A percentile compares a stretch with the other conserved stretches of the same genome.
Evolutionary conservation across 805 yeast genomes (phyloP).

Genomic region (Phaffomyces antillensis): DNA sequence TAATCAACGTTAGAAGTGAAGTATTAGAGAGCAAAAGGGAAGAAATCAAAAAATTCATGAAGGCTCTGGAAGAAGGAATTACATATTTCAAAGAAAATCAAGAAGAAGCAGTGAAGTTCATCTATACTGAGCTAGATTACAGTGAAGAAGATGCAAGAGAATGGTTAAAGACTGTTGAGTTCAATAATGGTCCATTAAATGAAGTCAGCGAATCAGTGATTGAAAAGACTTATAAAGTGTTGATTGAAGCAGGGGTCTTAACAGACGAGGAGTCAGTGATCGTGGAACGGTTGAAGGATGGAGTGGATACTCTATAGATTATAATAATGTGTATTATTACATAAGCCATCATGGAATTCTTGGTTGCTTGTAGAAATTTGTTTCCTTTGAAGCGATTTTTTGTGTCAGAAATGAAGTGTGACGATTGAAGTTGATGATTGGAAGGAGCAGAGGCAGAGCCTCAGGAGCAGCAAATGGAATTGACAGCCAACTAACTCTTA

Average conservation of each 20-base stretch:
- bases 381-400: neutral
- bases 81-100: slow-evolving; percentile 50
- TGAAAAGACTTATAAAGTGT: slow-evolving; percentile 49
- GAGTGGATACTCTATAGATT: neutral
- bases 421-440: neutral
- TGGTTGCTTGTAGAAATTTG: too few species aligned
- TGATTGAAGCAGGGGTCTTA: slow-evolving; percentile 57
- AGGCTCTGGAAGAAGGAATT: slow-evolving; percentile 61
- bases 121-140: slow-evolving; percentile 66
- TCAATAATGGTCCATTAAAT: slow-evolving; percentile 36
- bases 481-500: too few species aligned
- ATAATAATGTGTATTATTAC: neutral
- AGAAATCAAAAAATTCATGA: slow-evolving; percentile 34
- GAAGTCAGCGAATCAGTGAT: slow-evolving; percentile 39
- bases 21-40: slow-evolving; percentile 26
- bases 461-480: neutral
- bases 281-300: slow-evolving; percentile 14
- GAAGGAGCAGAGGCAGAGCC: neutral
- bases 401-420: neutral
- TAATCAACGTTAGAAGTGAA: slow-evolving; percentile 48
- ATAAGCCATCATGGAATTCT: too few species aligned
- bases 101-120: slow-evolving; percentile 61
- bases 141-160: slow-evolving; percentile 66
- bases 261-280: slow-evolving; percentile 30
- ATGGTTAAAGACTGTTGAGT: slow-evolving; percentile 77